Evolutionary conservation across 176 grass and related monocot genomes (phyloP).

Genomic region (maize (Zea mays)): DNA sequence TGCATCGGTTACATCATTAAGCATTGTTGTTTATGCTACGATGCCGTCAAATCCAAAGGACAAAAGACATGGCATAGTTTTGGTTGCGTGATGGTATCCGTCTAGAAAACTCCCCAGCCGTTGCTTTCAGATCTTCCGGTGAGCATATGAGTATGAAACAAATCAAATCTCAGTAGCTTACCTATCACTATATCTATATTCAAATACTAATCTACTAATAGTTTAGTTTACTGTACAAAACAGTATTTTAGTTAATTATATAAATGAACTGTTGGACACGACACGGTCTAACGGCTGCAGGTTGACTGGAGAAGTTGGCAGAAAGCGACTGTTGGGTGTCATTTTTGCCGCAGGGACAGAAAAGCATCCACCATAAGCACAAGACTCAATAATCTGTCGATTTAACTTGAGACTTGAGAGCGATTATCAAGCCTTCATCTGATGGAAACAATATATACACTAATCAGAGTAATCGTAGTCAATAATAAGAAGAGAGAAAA

Average conservation of each 20-base stretch:
- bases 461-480: slow-evolving; percentile 43
- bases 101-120: not conserved
- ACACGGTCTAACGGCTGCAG: too few species aligned
- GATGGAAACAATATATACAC: too few species aligned
- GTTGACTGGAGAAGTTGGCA: not conserved
- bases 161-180: too few species aligned
- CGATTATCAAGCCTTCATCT: too few species aligned
- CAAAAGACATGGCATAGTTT: not conserved
- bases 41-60: not conserved
- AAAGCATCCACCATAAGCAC: not conserved
- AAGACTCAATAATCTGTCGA: not conserved
- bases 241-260: too few species aligned
- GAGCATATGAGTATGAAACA: slow-evolving; percentile 12
- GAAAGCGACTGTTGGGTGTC: not conserved
- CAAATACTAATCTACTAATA: too few species aligned
- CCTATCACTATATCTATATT: too few species aligned
- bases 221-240: too few species aligned
- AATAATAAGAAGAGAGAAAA: not conserved
- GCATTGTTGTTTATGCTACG: not conserved
- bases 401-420: too few species aligned
- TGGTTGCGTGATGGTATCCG: not conserved
- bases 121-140: not conserved
- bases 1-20: not conserved
- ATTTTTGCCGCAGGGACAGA: not conserved
- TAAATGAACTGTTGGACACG: too few species aligned